Base-by-base conservation (phyloP, 768 basidiomycete genomes). In the Mycena polygramma region DNA sequence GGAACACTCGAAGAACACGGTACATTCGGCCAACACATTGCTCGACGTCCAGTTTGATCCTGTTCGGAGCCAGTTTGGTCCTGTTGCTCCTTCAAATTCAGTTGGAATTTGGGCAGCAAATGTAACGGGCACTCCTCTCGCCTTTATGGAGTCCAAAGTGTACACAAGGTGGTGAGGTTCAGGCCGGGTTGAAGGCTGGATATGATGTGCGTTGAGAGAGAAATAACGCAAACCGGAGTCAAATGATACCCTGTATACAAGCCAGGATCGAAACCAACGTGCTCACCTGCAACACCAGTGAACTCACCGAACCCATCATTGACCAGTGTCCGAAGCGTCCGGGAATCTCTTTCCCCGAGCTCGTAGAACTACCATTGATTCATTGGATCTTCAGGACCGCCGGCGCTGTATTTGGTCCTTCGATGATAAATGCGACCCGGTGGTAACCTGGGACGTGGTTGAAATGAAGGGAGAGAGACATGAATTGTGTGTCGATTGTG, bases 321-420 rank as follows among this genome's bases (percentile, higher is more conserved):
- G n/a, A n/a, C n/a, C n/a, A n/a, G n/a, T 74, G 39, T 81, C 62
- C 79, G 69, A 80, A 82, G 1, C 76, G 69, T 10, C 55, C 57
- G 11, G 75, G 78, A 7, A 80, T 57, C 9, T 48, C 13, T 2
- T 70, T 70, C 1, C 77, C n/a, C n/a, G 66, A 52, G 26, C 63
- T 66, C 57, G 74, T 52, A 1, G 19, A 22, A n/a, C n/a, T n/a
- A n/a, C n/a, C n/a, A n/a, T n/a, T n/a, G n/a, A n/a, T n/a, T n/a
- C n/a, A n/a, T n/a, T n/a, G n/a, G n/a, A n/a, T n/a, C n/a, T n/a
- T n/a, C n/a, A n/a, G n/a, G n/a, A n/a, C n/a, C n/a, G n/a, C n/a
- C n/a, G n/a, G n/a, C n/a, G n/a, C n/a, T n/a, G n/a, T n/a, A n/a
- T n/a, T n/a, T n/a, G n/a, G n/a, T n/a, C n/a, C n/a, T n/a, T n/a